Percentiles rank a stretch among this genome's conserved stretches.
Conservation (phyloP, 1,284 basidiomycete species). For the Ustilago loliicola region DNA sequence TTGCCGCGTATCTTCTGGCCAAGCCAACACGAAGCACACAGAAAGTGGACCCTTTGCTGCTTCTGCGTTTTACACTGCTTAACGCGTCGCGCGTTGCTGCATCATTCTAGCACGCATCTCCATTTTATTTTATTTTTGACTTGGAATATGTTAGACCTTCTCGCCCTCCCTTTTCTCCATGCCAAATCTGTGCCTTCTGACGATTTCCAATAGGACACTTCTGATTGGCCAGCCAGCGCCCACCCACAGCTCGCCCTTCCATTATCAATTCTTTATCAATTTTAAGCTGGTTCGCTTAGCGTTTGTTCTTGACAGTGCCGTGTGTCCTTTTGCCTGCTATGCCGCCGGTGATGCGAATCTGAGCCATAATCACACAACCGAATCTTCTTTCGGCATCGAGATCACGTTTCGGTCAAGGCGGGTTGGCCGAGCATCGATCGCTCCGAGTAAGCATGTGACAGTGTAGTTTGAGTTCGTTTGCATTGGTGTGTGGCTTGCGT, state of each 20-base stretch:
- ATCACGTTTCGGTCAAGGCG: background rate
- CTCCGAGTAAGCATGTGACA: background rate
- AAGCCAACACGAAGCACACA: no score
- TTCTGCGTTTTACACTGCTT: slow-evolving; percentile 12
- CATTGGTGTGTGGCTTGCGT: background rate
- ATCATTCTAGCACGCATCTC: slow-evolving; percentile 6
- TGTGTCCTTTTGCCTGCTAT: background rate
- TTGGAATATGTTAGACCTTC: background rate
- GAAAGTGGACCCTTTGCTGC: slow-evolving; percentile 17
- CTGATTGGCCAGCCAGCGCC: slow-evolving; percentile 28
- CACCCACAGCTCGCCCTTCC: background rate
- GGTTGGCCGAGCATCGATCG: background rate
- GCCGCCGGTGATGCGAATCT: background rate
- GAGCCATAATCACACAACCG: background rate
- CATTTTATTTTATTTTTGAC: slow-evolving; percentile 5
- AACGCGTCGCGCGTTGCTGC: slow-evolving; percentile 38
- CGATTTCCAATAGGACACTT: slow-evolving; percentile 31
- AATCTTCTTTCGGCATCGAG: background rate
- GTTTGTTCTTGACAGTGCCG: no score
- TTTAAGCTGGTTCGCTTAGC: slow-evolving; percentile 20
- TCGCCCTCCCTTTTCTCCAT: no score
- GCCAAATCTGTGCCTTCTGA: no score
- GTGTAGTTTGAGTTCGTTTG: background rate
- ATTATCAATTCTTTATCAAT: slow-evolving; percentile 14
- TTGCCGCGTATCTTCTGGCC: no score